A percentile compares a stretch with the other conserved stretches of the same genome.
Evolutionary conservation across 352 stramenopile genomes (phyloP).

Genomic region (Globisporangium radiosum): DNA sequence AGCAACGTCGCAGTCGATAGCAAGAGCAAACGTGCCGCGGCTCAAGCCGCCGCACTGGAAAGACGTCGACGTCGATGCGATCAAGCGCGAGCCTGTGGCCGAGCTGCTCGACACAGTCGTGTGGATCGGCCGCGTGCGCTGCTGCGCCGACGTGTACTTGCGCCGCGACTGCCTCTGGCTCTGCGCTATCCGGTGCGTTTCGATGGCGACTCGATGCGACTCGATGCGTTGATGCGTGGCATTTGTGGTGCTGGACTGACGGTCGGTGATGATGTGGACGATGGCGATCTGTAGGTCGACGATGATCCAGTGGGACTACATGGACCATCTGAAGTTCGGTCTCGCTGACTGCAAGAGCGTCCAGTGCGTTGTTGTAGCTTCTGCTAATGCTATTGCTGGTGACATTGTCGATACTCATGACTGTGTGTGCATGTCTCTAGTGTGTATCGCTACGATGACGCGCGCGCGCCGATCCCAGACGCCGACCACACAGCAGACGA

Average conservation of each 20-base stretch:
- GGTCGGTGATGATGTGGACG: too few relatives aligned
- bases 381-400: neutral
- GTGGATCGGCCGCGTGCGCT: slow-evolving; percentile 39
- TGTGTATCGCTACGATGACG: slow-evolving; percentile 7
- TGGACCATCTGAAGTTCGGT: slow-evolving; percentile 9
- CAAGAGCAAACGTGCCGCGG: slow-evolving; percentile 1
- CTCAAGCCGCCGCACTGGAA: slow-evolving; percentile 7
- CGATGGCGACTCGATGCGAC: slow-evolving; percentile 4
- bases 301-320: slow-evolving; percentile 7
- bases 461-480: slow-evolving; percentile 1
- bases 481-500: slow-evolving; percentile 1
- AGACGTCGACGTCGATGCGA: slow-evolving; percentile 20
- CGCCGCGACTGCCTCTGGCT: slow-evolving; percentile 30
- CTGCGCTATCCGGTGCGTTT: slow-evolving; percentile 24
- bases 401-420: neutral
- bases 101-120: slow-evolving; percentile 25
- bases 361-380: slow-evolving; percentile 5
- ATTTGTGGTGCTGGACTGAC: too few relatives aligned
- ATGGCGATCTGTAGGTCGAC: slow-evolving; percentile 1
- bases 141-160: slow-evolving; percentile 24
- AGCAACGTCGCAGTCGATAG: neutral
- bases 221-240: neutral
- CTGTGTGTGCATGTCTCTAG: neutral
- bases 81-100: slow-evolving; percentile 9
- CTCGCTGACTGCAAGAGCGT: slow-evolving; percentile 5